Base-by-base conservation (phyloP, 1,284 basidiomycete species). In the Apiotrichum domesticum region DNA sequence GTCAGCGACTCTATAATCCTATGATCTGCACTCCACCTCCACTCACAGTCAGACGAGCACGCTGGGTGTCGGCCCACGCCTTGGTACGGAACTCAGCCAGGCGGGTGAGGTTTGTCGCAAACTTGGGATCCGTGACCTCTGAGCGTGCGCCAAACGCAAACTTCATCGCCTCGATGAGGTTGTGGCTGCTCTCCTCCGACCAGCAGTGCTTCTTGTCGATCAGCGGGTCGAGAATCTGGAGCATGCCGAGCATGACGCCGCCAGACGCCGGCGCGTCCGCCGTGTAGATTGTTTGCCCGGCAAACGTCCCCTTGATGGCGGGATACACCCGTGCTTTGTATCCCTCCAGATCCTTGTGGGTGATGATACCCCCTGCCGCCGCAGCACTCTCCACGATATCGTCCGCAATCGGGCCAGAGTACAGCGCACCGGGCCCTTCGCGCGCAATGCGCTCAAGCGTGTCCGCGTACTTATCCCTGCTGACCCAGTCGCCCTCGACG, bases 211-310 rank as follows among this genome's bases (percentile, higher is more conserved):
- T 53, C 35, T 14, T 14, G 42, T 43, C 29, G 4, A 61, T 32
- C 4, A 60, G 42, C 14, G 61, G 60, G 51, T 75, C 74, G 35
- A 77, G 61, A 6, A 74, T 63, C 43, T 73, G 72, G 10, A 77
- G 65, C 51, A 77, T 64, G 48, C 70, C 73, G 14, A 77, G 63
- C 55, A 76, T 56, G 55, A 75, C 65, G 8, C 70, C 66, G 35
- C 76, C 72, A 46, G 66, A 67, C 42, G 87, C 86, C 6, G 93
- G 94, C 9, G 88, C 85, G 66, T 84, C 83, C 0, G 87, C 84
- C 0, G 90, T 92, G 75, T 90, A 96, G 32, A 98, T 80, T 57
- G 83, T 89, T 65, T 84, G 83, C 45, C 85, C 85, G 33, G 80
- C 80, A 75, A 90, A 98, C 0, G 81, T 84, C 4, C 89, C 87